Evolutionary conservation across 192 early-diverging fungal species (phyloP), one percentile per base, ranked within the genome.

Genomic region (Umbelopsis vinacea): DNA sequence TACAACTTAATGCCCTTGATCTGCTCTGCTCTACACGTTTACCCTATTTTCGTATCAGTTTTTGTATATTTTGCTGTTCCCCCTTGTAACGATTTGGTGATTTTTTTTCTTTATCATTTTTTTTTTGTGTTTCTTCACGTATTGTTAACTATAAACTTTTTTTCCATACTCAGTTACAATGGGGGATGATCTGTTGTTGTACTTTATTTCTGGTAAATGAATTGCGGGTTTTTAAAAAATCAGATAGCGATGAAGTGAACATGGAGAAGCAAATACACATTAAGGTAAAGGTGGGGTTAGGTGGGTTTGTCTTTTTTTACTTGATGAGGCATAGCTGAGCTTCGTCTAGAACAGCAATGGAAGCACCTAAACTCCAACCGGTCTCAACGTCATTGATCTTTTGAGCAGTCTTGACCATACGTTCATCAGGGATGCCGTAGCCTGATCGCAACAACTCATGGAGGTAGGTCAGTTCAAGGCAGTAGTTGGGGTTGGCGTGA

Each of bases 331-430:
- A 63, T 2, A 63, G 15, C 33, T 63, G 26, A 19, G 57, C 57
- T 63, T 75, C 74, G 57, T 92, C 91, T 26, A 93, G 77, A 35
- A 95, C 75, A 23, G 90, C 84, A 70, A 95, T 86, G 19, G 93
- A 87, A 3, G 92, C 92, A n/a, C 94, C 94, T 29, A 95, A 75
- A 76, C 89, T 90, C 94, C 94, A 96, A 9, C 94, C 94, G 29
- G 90, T 93, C 74, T 96, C 93, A 23, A 92, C 86, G 22, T 89
- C 92, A 54, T 90, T 82, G 75, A 96, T 93, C 82, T 94, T 94
- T 74, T 93, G 90, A 17, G 91, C 86, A n/a, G 88, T 88, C 52
- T 87, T 86, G 8, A 96, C 74, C 1, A 75, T 72, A 24, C 92
- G 78, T 60, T 85, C 71, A 2, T 82, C 79, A 15, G 83, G 79